phyloP scores from a whole-genome alignment of 768 basidiomycete genomes.

The Albatrellus ellisii region DNA sequence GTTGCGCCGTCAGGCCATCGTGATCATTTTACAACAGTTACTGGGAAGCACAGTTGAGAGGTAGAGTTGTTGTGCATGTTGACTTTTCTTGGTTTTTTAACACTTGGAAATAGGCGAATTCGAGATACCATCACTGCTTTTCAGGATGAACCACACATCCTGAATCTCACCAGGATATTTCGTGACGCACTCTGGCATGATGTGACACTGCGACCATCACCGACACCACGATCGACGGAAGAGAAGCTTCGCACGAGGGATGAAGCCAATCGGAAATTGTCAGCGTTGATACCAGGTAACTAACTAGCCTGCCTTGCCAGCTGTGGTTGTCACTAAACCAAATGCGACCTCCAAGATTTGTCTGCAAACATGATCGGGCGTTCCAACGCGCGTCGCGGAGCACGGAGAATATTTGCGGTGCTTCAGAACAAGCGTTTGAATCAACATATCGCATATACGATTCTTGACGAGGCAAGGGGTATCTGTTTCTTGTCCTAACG shows the following conservation, averaged over 20 bases:
- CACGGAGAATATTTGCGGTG: slow-evolving; percentile 85
- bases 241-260: slow-evolving; percentile 74
- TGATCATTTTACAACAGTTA: slow-evolving; percentile 92
- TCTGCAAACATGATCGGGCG: slow-evolving; percentile 98
- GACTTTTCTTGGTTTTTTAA: neutral
- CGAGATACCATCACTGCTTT: slow-evolving; percentile 60
- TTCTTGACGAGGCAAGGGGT: slow-evolving; percentile 72
- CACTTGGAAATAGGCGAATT: slow-evolving; percentile 49
- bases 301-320: neutral
- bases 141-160: slow-evolving; percentile 56
- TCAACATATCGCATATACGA: slow-evolving; percentile 81
- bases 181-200: slow-evolving; percentile 75
- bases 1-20: slow-evolving; percentile 89
- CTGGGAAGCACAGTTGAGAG: slow-evolving; percentile 93
- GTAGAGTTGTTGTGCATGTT: slow-evolving; percentile 25
- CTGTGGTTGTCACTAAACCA: neutral
- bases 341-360: slow-evolving; percentile 40
- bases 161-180: slow-evolving; percentile 52
- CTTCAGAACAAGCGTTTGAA: slow-evolving; percentile 91
- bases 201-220: slow-evolving; percentile 54
- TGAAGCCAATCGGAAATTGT: slow-evolving; percentile 83
- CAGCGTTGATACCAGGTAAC: slow-evolving; percentile 81
- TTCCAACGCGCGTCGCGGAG: slow-evolving; percentile 86
- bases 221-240: slow-evolving; percentile 57
- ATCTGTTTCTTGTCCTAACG: neutral